phyloP scores from a whole-genome alignment of 208 protist genomes.

The Leishmania amazonensis region DNA sequence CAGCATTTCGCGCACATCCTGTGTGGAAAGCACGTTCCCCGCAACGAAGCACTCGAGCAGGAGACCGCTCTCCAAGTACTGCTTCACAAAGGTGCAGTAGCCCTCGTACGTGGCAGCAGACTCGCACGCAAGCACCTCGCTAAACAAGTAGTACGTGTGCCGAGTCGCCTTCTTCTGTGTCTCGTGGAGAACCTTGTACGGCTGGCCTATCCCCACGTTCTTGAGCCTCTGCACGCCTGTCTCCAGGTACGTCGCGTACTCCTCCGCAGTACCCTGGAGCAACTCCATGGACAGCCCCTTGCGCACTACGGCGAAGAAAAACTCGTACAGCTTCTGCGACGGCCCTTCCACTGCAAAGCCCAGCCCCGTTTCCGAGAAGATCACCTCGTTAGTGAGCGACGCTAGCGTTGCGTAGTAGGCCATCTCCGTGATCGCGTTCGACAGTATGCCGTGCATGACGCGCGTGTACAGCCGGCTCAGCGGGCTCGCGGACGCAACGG shows the following conservation, averaged over 20 bases:
- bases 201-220: slow-evolving; percentile 39
- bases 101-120: slow-evolving; percentile 41
- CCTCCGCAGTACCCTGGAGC: slow-evolving; percentile 37
- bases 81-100: slow-evolving; percentile 52
- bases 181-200: slow-evolving; percentile 42
- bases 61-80: slow-evolving; percentile 54
- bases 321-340: slow-evolving; percentile 46
- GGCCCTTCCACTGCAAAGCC: slow-evolving; percentile 56
- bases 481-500: slow-evolving; percentile 47
- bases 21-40: slow-evolving; percentile 58
- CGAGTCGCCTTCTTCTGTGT: slow-evolving; percentile 31
- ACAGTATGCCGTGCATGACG: slow-evolving; percentile 58
- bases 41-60: slow-evolving; percentile 68
- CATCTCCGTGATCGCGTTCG: slow-evolving; percentile 47
- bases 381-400: slow-evolving; percentile 51
- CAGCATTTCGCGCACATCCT: slow-evolving; percentile 29
- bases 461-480: slow-evolving; percentile 58
- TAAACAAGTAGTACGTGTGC: slow-evolving; percentile 45
- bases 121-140: slow-evolving; percentile 50
- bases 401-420: slow-evolving; percentile 73
- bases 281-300: slow-evolving; percentile 24
- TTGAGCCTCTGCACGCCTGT: slow-evolving; percentile 30
- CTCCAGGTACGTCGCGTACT: slow-evolving; percentile 57
- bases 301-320: slow-evolving; percentile 49
- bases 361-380: slow-evolving; percentile 32